Percentiles rank a stretch among this genome's conserved stretches.
These are phyloP conservation scores for Trametes sanguinea DNA, from an alignment of 768 basidiomycete species.

Conservation along the genomic window DNA sequence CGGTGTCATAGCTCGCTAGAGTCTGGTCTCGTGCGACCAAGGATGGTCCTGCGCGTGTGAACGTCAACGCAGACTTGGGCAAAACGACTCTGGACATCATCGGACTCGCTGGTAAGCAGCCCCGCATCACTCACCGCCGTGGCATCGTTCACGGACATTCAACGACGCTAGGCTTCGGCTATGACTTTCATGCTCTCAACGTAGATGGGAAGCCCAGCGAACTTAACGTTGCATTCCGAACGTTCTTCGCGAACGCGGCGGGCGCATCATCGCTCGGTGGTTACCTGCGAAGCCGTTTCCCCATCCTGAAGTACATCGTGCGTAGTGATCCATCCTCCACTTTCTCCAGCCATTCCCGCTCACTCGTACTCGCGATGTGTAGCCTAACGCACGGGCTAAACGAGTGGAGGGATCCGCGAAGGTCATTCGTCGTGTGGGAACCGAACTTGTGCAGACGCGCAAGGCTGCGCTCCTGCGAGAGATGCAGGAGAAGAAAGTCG, in stretches of 20 bases:
- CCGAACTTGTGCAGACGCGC: slow-evolving; percentile 31
- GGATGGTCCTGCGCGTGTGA: slow-evolving; percentile 29
- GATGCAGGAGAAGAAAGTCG: slow-evolving; percentile 27
- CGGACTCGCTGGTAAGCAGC: slow-evolving; percentile 39
- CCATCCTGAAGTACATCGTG: slow-evolving; percentile 28
- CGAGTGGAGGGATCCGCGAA: not conserved
- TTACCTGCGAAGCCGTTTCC: slow-evolving; percentile 16
- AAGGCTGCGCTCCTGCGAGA: slow-evolving; percentile 11
- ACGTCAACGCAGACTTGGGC: slow-evolving; percentile 38
- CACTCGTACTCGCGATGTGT: not conserved
- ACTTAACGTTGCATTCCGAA: slow-evolving; percentile 33
- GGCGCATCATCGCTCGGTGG: not conserved
- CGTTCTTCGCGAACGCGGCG: slow-evolving; percentile 22
- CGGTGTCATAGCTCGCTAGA: slow-evolving; percentile 21
- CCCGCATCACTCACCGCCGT: not conserved
- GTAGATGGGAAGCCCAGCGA: slow-evolving; percentile 30
- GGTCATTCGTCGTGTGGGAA: slow-evolving; percentile 33
- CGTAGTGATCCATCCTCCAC: not conserved
- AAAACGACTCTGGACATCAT: slow-evolving; percentile 45
- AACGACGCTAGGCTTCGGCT: slow-evolving; percentile 34
- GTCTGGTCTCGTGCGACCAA: slow-evolving; percentile 32
- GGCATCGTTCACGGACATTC: not conserved
- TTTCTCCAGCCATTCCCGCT: not conserved
- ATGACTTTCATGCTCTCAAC: slow-evolving; percentile 36
- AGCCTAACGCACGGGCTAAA: slow-evolving; percentile 6